Percentiles rank a stretch among this genome's conserved stretches.
These are phyloP conservation scores for Cyclotella baltica DNA, from an alignment of 108 stramenopile genomes.

Conservation along the genomic window DNA sequence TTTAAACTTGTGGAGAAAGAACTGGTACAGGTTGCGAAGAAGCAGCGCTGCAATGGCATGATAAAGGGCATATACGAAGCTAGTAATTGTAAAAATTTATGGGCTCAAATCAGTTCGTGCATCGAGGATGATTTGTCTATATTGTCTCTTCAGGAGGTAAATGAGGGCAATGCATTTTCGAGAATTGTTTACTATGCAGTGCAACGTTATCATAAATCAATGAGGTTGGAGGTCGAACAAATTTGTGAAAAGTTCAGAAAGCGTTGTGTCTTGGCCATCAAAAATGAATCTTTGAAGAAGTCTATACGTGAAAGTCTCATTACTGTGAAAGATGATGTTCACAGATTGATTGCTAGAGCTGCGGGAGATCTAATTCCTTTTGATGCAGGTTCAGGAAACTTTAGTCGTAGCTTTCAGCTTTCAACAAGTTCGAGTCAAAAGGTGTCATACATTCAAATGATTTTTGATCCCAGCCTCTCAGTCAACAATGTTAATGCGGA, in stretches of 20 bases:
- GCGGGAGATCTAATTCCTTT: not conserved
- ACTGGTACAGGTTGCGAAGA: not conserved
- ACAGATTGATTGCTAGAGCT: not conserved
- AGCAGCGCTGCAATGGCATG: no score
- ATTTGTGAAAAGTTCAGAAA: not conserved
- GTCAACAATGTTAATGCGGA: not conserved
- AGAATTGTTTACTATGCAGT: not conserved
- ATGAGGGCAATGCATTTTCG: not conserved
- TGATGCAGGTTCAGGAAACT: conserved; percentile 1
- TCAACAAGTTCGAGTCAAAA: no score
- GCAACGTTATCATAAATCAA: not conserved
- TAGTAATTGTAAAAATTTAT: not conserved
- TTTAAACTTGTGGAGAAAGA: not conserved
- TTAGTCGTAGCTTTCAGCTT: not conserved
- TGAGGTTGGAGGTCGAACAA: not conserved
- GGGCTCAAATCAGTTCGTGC: not conserved
- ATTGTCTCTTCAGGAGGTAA: not conserved
- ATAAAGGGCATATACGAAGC: not conserved
- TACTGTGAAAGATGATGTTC: no score
- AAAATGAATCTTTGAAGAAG: no score
- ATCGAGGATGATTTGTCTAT: conserved; percentile 8
- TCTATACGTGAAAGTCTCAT: no score
- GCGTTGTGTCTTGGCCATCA: not conserved
- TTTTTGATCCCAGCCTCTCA: not conserved
- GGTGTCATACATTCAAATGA: no score